phyloP scores from a whole-genome alignment of 306 rosid species.

The Abrus pulchellus region DNA sequence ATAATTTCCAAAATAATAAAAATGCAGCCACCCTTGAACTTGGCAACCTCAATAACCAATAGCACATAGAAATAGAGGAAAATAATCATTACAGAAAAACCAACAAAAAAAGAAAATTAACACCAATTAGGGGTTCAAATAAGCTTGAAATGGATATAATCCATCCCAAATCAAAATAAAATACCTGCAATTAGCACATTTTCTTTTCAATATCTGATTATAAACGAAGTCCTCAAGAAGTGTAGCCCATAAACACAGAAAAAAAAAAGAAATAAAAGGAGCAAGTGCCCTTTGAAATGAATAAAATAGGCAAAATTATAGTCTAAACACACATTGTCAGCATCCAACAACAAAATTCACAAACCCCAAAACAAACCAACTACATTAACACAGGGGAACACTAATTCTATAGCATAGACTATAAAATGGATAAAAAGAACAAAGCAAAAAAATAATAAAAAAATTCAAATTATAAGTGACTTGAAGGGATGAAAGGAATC shows the following conservation, averaged over 20 bases:
- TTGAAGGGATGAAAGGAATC: not conserved
- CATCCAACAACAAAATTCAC: not conserved
- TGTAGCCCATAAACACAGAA: not conserved
- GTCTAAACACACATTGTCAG: not conserved
- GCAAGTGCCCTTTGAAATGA: not conserved
- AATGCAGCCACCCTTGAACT: not conserved
- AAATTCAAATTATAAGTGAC: not conserved
- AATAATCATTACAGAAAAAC: not conserved
- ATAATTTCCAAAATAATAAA: not conserved
- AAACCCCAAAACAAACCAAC: not conserved
- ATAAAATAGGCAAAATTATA: not conserved
- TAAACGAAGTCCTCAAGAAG: not conserved
- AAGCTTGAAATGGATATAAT: slow-evolving; percentile 5
- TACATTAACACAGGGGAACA: not conserved
- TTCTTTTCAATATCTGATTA: not conserved
- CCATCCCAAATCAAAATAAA: not conserved
- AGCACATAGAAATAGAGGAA: not conserved
- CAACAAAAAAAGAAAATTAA: not conserved
- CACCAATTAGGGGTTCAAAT: slow-evolving; percentile 21
- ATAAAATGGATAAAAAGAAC: not conserved
- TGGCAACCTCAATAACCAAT: not conserved
- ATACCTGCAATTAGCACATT: not conserved
- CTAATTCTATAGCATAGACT: not conserved
- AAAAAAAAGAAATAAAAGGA: not conserved
- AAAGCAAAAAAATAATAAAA: too few species aligned